phyloP scores from a whole-genome alignment of 192 early-diverging fungal species.

The Podila minutissima region DNA sequence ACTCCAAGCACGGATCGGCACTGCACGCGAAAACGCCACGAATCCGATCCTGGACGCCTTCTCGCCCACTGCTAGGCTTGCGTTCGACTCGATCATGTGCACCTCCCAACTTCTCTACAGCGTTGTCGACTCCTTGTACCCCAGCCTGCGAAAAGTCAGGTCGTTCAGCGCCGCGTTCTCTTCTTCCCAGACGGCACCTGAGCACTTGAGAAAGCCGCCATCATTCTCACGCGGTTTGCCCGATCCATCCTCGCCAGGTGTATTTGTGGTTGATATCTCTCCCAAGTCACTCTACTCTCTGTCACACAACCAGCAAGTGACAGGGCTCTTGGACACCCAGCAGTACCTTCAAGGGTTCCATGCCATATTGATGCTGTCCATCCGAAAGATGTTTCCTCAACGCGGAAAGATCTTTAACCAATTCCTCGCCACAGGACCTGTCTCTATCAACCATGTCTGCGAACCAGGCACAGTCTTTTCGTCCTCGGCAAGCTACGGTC shows the following conservation, averaged over 20 bases:
- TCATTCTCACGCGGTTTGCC: constrained; percentile 4
- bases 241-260: constrained; percentile 24
- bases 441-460: constrained; percentile 16
- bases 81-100: constrained; percentile 43
- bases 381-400: constrained; percentile 41
- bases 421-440: constrained; percentile 15
- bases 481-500: not conserved
- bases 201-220: not conserved
- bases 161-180: not conserved
- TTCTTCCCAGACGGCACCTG: not conserved
- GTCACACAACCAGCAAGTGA: constrained; percentile 13
- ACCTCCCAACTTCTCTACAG: constrained; percentile 27
- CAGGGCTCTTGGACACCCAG: constrained; percentile 25
- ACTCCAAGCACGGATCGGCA: not conserved
- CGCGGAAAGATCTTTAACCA: constrained; percentile 26
- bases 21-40: not conserved
- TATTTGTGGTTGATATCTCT: constrained; percentile 34
- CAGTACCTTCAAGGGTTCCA: constrained; percentile 44
- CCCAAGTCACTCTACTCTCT: constrained; percentile 27
- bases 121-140: constrained; percentile 22
- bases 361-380: constrained; percentile 24
- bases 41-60: constrained; percentile 24
- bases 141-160: not conserved
- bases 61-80: constrained; percentile 1
- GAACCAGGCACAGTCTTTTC: constrained; percentile 24